These are phyloP conservation scores for Halophytophthora polymorphica DNA, from an alignment of 352 stramenopile genomes.

Conservation along the genomic window DNA sequence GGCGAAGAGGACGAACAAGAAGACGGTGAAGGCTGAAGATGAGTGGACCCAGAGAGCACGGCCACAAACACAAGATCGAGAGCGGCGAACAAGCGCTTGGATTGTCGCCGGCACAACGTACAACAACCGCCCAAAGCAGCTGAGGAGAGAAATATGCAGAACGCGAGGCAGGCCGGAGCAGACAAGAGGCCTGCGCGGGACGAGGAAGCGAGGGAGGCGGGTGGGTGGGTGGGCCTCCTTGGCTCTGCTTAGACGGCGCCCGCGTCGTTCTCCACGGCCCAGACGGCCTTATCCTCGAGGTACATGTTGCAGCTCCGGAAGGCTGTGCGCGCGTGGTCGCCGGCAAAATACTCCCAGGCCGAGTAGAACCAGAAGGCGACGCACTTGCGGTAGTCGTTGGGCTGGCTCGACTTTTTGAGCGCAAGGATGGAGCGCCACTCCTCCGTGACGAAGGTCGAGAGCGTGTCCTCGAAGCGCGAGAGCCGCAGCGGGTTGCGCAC, in stretches of 20 bases:
- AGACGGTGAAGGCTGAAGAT: conserved; percentile 1
- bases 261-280: conserved; percentile 25
- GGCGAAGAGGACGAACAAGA: conserved; percentile 12
- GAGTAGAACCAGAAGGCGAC: conserved; percentile 88
- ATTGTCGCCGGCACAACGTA: conserved; percentile 19
- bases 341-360: conserved; percentile 79
- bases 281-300: conserved; percentile 64
- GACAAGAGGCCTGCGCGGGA: conserved; percentile 16
- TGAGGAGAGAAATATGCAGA: conserved; percentile 3
- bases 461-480: conserved; percentile 71
- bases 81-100: conserved; percentile 3
- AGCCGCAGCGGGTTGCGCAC: conserved; percentile 69
- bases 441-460: conserved; percentile 67
- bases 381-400: conserved; percentile 86
- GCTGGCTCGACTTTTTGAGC: conserved; percentile 81
- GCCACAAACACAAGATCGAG: background rate
- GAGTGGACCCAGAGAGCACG: conserved; percentile 9
- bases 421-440: conserved; percentile 75
- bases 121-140: background rate
- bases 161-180: background rate
- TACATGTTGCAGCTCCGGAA: conserved; percentile 88
- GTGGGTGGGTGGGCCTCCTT: background rate
- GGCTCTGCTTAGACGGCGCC: conserved; percentile 25
- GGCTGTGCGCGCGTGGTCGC: conserved; percentile 63
- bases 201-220: conserved; percentile 9